Percentiles rank a stretch among this genome's conserved stretches.
Conservation (phyloP, 1,284 basidiomycete genomes). For the Trametes sp. region DNA sequence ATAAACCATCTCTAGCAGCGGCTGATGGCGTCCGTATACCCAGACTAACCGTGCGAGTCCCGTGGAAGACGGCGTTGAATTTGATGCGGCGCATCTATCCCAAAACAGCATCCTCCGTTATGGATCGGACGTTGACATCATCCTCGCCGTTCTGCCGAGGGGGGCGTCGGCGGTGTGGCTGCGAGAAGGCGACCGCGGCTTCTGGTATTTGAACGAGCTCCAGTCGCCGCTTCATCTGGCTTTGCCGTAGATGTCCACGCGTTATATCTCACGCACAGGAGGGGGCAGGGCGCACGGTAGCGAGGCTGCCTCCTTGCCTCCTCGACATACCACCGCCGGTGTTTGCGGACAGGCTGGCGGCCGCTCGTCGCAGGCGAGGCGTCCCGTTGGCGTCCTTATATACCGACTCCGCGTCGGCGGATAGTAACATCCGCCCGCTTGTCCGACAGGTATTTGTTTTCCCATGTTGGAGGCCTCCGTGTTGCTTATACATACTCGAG, state of each 20-base stretch:
- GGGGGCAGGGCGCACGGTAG: conserved; percentile 8
- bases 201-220: conserved; percentile 7
- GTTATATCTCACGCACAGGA: conserved; percentile 3
- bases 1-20: not conserved
- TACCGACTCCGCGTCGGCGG: conserved; percentile 2
- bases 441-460: not conserved
- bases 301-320: conserved; percentile 12
- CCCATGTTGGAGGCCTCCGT: not conserved
- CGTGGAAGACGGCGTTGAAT: not conserved
- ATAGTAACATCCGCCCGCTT: not conserved
- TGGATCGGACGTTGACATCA: conserved; percentile 35
- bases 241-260: conserved; percentile 8
- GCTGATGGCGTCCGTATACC: not conserved
- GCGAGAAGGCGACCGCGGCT: conserved; percentile 11
- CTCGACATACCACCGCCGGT: conserved; percentile 1
- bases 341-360: conserved; percentile 2
- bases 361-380: conserved; percentile 17
- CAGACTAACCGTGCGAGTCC: not conserved
- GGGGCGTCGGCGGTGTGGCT: conserved; percentile 14
- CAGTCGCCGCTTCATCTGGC: conserved; percentile 22
- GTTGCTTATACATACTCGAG: not conserved
- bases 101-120: conserved; percentile 28
- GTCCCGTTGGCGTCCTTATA: conserved; percentile 17
- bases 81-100: conserved; percentile 18
- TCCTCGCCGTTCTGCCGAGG: conserved; percentile 20